These are phyloP conservation scores for Xylaria telfairii DNA, from an alignment of 495 filamentous ascomycete genomes.

Conservation along the genomic window DNA sequence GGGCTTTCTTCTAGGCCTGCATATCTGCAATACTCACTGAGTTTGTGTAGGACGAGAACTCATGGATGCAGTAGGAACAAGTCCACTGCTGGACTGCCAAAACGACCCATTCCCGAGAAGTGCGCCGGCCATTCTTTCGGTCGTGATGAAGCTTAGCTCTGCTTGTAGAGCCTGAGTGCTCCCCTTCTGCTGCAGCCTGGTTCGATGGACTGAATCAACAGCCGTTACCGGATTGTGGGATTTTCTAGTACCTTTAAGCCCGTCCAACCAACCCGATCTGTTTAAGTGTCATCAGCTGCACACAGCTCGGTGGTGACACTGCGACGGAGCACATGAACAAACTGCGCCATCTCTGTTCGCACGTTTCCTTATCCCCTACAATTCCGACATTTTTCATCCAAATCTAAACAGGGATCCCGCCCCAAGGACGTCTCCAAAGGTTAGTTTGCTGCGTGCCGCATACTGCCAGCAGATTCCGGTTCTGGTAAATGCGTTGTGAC, in stretches of 20 bases:
- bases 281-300: conserved; percentile 16
- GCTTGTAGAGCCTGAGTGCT: conserved; percentile 30
- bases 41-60: conserved; percentile 37
- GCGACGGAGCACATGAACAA: background rate
- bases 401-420: background rate
- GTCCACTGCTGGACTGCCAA: conserved; percentile 31
- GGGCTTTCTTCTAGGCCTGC: conserved; percentile 24
- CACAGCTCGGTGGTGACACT: conserved; percentile 14
- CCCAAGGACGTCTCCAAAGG: background rate
- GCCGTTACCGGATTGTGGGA: background rate
- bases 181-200: conserved; percentile 32
- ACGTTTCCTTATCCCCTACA: background rate
- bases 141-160: conserved; percentile 29
- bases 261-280: background rate
- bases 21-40: conserved; percentile 33
- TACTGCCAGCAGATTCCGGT: background rate
- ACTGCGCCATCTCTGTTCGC: background rate
- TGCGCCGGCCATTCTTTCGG: conserved; percentile 33
- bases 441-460: background rate
- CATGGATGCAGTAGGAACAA: conserved; percentile 28
- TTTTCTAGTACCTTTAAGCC: background rate
- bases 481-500: background rate
- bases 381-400: background rate
- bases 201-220: conserved; percentile 11
- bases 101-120: conserved; percentile 23